Evolutionary conservation across 2,329 filamentous ascomycete genomes (phyloP), one percentile per base, ranked within the genome.

Genomic region (Claviceps digitariae): DNA sequence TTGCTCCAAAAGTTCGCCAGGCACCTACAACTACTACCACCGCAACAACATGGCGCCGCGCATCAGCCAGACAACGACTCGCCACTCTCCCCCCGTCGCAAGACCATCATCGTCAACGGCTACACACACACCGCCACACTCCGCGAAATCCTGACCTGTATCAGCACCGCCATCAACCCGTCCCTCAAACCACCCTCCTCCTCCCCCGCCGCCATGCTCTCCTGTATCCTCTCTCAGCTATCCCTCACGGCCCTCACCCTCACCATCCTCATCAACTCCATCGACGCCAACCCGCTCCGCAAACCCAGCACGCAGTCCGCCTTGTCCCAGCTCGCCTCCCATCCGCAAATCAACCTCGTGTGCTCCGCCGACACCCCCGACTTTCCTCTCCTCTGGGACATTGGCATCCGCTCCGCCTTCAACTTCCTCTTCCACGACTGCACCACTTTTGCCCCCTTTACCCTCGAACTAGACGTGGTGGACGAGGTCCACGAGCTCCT

Each of bases 391-490:
- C 77, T 97, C 50, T 98, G 91, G 90, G 90, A 96, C 68, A 84
- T 87, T 52, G 84, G 83, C 52, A 76, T 90, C n/a, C 84, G 87
- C 48, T 84, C 88, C 17, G 81, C 86, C 29, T 88, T 90, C 69
- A 86, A 87, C 66, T 90, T 96, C 60, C 73, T 89, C 29, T 96
- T 94, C 69, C 93, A 98, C 71, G 90, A 98, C 70, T 86, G 86
- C 62, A 97, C 93, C 1, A 97, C 93, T 0, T 96, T 95, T 64
- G 75, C 79, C 0, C 77, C 87, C 0, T 88, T 87, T 60, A 74
- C 77, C 12, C 66, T 78, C 3, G 90, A 95, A 66, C 72, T 89
- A 8, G 88, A 95, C 62, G 82, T 87, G 2, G 89, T 97, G 3
- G 90, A 97, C 65, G 87, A 90, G 57, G 90, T 97, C 15, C 87